phyloP scores from a whole-genome alignment of 495 filamentous ascomycete species.

The Xanthoparmelia taractica region DNA sequence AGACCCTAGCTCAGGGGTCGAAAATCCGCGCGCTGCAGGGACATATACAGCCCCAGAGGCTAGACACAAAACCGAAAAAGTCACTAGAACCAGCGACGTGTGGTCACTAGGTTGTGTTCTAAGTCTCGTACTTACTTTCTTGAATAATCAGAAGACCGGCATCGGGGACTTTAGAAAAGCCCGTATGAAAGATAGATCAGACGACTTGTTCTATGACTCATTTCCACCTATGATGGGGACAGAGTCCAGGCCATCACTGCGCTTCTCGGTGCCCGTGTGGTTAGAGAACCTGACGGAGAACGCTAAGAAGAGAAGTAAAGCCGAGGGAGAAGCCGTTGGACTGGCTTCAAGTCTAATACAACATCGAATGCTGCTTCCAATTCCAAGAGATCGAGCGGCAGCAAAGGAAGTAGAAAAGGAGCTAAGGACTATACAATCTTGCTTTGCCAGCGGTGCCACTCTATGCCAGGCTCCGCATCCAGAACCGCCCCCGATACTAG shows the following conservation, averaged over 20 bases:
- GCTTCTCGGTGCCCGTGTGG: conserved; percentile 2
- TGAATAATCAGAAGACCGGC: neutral
- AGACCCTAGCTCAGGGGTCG: conserved; percentile 4
- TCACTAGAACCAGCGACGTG: conserved; percentile 5
- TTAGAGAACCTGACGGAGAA: neutral
- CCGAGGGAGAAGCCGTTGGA: neutral
- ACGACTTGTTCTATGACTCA: conserved; percentile 1
- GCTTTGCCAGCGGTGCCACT: neutral
- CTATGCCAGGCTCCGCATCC: too few relatives aligned
- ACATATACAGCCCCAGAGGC: conserved; percentile 14
- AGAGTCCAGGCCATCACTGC: neutral
- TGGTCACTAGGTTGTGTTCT: conserved; percentile 9
- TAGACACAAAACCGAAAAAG: neutral
- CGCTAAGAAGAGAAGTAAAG: neutral
- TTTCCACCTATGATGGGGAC: neutral
- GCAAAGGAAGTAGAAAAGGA: conserved; percentile 1
- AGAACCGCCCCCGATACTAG: too few relatives aligned
- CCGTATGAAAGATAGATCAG: neutral
- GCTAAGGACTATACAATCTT: neutral
- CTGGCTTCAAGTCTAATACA: neutral
- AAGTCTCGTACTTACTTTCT: neutral
- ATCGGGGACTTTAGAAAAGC: neutral
- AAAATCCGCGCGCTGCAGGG: conserved; percentile 6
- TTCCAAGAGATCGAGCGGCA: neutral
- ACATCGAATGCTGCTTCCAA: neutral